Conservation (phyloP, 768 basidiomycete species). For the Trametes villosa region DNA sequence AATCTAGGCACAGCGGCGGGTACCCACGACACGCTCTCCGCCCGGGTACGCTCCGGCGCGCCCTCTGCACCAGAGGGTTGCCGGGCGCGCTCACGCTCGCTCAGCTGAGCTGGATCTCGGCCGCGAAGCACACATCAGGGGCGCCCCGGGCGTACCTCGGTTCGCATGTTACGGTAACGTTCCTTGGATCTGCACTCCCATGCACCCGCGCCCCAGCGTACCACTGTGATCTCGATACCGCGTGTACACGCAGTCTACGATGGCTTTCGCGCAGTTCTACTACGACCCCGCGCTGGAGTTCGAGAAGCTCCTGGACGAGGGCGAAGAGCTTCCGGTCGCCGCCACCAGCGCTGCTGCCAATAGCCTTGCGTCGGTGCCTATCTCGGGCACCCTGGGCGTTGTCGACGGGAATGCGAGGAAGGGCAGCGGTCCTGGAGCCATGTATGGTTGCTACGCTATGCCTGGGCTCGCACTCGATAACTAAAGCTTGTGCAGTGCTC, state of each 20-base stretch:
- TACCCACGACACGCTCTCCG: too few relatives aligned
- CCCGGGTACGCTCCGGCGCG: too few relatives aligned
- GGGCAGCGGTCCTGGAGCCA: neutral
- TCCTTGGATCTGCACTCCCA: neutral
- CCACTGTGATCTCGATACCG: neutral
- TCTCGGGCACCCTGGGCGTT: too few relatives aligned
- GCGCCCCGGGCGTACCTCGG: neutral
- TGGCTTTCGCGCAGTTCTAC: constrained; percentile 23
- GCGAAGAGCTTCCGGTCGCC: neutral
- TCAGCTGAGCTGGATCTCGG: too few relatives aligned
- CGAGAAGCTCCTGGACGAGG: constrained; percentile 22
- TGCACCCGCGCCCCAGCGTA: neutral
- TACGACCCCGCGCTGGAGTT: constrained; percentile 26
- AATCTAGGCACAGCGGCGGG: too few relatives aligned
- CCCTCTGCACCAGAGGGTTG: too few relatives aligned
- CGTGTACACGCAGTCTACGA: neutral
- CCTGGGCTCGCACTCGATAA: too few relatives aligned
- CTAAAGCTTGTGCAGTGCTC: neutral
- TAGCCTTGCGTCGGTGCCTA: too few relatives aligned
- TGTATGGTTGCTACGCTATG: neutral
- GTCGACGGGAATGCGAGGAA: too few relatives aligned
- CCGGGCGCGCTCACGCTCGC: too few relatives aligned
- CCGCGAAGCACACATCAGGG: too few relatives aligned
- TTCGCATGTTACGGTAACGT: neutral
- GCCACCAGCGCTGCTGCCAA: neutral